phyloP scores from a whole-genome alignment of 2,329 filamentous ascomycete species.

The Trichoderma aggressivum region DNA sequence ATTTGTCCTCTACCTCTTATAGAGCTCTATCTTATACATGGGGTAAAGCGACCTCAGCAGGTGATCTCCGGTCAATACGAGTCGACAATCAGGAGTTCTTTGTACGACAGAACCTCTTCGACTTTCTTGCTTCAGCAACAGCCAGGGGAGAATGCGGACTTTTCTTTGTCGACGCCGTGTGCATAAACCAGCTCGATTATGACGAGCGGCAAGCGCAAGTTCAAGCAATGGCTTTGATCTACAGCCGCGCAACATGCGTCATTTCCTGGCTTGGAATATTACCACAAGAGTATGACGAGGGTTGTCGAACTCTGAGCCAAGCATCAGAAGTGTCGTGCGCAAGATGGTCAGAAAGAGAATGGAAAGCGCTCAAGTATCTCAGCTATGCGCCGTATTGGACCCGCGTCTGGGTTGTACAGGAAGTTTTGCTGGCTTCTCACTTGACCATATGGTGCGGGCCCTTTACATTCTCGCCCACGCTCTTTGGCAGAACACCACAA shows the following conservation, averaged over 20 bases:
- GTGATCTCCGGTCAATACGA: not conserved
- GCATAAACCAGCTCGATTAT: not conserved
- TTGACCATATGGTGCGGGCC: not conserved
- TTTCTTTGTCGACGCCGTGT: not conserved
- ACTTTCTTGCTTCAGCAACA: not conserved
- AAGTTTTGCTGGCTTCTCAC: not conserved
- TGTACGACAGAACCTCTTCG: not conserved
- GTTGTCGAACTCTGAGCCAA: not conserved
- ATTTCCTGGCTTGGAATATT: not conserved
- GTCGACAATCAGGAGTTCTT: not conserved
- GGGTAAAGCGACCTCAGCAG: not conserved
- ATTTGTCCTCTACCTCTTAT: not conserved
- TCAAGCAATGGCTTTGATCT: not conserved
- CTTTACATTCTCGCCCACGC: not conserved
- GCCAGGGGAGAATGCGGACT: not conserved
- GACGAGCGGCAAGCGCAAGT: not conserved
- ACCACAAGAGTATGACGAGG: not conserved
- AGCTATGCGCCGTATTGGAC: not conserved
- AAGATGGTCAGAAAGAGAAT: not conserved
- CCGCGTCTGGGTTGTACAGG: not conserved
- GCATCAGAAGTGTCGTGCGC: not conserved
- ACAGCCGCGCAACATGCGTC: not conserved
- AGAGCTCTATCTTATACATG: not conserved
- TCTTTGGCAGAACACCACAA: not conserved
- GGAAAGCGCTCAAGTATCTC: not conserved